A percentile compares a stretch with the other conserved stretches of the same genome.
phyloP scores from a whole-genome alignment of 257 asterid genomes.

The Petrea volubilis region DNA sequence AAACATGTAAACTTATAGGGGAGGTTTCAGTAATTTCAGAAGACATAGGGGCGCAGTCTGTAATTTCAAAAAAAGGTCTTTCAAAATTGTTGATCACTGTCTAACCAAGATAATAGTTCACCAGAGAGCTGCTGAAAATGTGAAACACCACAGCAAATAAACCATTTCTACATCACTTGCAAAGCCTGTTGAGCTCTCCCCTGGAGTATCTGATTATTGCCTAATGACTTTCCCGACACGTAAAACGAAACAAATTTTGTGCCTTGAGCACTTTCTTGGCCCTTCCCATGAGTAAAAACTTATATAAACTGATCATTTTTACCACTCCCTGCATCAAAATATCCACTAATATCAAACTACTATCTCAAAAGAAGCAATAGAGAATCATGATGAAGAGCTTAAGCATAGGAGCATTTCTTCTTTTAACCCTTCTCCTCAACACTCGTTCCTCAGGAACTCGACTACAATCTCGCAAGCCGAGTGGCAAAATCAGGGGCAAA shows the following conservation, averaged over 20 bases:
- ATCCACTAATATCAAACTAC: neutral
- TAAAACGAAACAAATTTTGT: no score
- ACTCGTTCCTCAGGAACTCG: constrained; percentile 15
- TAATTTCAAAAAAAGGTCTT: no score
- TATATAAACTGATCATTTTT: constrained; percentile 3
- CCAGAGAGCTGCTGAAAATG: no score
- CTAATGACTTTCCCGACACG: neutral
- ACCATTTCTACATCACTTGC: no score
- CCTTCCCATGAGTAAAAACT: neutral
- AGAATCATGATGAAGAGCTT: constrained; percentile 17
- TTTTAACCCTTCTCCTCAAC: constrained; percentile 18
- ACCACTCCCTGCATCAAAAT: constrained; percentile 13
- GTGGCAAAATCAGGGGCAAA: constrained; percentile 35
- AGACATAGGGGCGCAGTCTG: no score
- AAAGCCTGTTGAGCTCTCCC: neutral
- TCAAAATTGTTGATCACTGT: no score
- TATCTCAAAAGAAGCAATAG: no score
- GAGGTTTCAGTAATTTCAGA: no score
- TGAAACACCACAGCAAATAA: no score
- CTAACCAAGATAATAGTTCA: no score
- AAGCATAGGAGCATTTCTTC: constrained; percentile 5
- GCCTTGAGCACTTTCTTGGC: constrained; percentile 19
- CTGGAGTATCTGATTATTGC: neutral
- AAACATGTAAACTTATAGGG: no score
- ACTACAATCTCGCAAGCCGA: constrained; percentile 35